Evolutionary conservation across 441 rosid species (phyloP), one percentile per base, ranked within the genome.

Genomic region (Eutrema salsugineum): DNA sequence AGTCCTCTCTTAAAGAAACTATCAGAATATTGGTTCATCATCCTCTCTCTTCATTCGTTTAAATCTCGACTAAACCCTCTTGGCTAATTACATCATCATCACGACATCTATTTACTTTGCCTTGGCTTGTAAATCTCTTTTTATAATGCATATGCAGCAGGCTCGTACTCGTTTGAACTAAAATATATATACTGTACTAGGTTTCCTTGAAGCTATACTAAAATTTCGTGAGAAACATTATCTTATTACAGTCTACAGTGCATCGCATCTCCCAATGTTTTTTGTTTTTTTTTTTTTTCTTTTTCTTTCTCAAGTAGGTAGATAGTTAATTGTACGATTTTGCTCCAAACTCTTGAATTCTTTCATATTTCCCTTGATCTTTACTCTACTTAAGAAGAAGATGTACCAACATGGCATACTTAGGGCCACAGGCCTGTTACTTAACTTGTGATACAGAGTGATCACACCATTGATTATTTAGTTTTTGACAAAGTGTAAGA

Each of bases 11-110:
- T 36, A 71, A 78, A 48, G 76, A 71, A 49, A 89, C 89, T 12
- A 82, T 94, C 79, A 85, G 84, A 63, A 80, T 92, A 63, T 80
- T 89, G 11, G 59, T 91, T 42, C 80, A 85, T 70, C 85, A 53
- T 46, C 72, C 84, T 70, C 35, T 60, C 27, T 33, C 73, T 60
- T 63, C 75, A 48, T 32, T 64, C 67, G 50, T 65, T 65, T 70
- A 66, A 63, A 46, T 30, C 50, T 17, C 32, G 6, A 63, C 20
- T 32, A 39, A 70, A 56, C 40, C 30, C 35, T 19, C 62, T 51
- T 71, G n/a, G 16, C 65, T 58, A 46, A 47, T 38, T 55, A 27
- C 56, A 27, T 27, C 40, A 38, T 27, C 32, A 10, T 24, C 32
- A 9, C 38, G 40, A 39, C 46, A 70, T 63, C 38, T 8, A 17